Conservation (phyloP, 1,284 basidiomycete genomes). For the Leccinum variabile region DNA sequence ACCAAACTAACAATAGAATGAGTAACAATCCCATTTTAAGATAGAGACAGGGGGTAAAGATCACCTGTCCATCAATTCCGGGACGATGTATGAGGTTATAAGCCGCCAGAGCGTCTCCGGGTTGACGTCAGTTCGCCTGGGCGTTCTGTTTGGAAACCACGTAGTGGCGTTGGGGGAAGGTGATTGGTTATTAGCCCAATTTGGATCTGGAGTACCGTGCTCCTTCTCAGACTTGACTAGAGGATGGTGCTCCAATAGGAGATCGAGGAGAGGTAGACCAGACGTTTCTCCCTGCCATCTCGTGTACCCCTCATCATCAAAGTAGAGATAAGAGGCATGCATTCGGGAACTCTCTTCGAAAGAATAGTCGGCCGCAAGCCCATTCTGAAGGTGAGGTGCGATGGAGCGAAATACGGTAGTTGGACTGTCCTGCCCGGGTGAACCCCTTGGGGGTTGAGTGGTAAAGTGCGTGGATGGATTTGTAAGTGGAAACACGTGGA, state of each 20-base stretch:
- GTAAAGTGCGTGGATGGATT: conserved; percentile 78
- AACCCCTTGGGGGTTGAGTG: conserved; percentile 38
- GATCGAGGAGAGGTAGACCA: conserved; percentile 80
- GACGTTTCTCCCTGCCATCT: conserved; percentile 90
- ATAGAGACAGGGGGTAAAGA: conserved; percentile 22
- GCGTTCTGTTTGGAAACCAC: conserved; percentile 80
- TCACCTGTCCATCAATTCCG: conserved; percentile 88
- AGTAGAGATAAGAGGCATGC: conserved; percentile 75
- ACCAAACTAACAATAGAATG: conserved; percentile 53
- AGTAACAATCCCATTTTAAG: conserved; percentile 18
- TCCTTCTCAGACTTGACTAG: conserved; percentile 40
- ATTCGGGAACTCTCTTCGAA: conserved; percentile 60
- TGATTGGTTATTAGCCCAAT: conserved; percentile 30
- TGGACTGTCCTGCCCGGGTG: conserved; percentile 46
- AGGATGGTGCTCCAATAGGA: conserved; percentile 63
- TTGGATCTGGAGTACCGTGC: conserved; percentile 26
- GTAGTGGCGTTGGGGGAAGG: conserved; percentile 37
- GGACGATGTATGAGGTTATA: conserved; percentile 74
- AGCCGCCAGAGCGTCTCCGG: conserved; percentile 75
- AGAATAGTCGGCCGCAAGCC: conserved; percentile 41
- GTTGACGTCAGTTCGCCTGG: conserved; percentile 72
- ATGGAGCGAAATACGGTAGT: conserved; percentile 43
- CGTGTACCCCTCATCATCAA: conserved; percentile 80
- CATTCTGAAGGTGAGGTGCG: conserved; percentile 30
- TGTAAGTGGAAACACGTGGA: conserved; percentile 71